Evolutionary conservation across 2,329 filamentous ascomycete species (phyloP), one percentile per base, ranked within the genome.

Genomic region (Fusarium chuoi): DNA sequence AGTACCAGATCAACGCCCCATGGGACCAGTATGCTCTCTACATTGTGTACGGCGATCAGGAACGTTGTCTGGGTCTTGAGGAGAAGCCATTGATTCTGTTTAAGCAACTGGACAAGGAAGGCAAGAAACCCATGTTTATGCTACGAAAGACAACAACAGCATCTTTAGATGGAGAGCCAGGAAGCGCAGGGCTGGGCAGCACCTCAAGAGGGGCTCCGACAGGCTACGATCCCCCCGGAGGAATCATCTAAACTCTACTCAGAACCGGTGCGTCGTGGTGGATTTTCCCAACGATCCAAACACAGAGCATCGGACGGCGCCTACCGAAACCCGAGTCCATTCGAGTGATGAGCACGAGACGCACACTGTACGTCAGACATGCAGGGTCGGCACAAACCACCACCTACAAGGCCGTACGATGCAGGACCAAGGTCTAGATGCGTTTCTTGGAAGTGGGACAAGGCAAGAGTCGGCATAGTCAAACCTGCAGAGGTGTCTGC

Each of bases 101-200:
- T 85, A 99, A 99, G 84, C 95, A 98, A 81, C 86, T 99, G 64
- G 95, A 98, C 81, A 95, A 95, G 82, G 96, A 98, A 85, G 96
- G 96, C 52, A 93, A 97, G 84, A 99, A 98, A 82, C 96, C 96
- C 28, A 98, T 98, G 96, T 99, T 99, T 80, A 99, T 99, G 96
- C 86, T 99, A 64, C 87, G 96, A 65, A 91, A 91, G 82, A 91
- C 88, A 39, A 89, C 88, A 54, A 87, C 86, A 44, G 87, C 87
- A 15, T 84, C 84, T 58, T 83, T 83, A 30, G 88, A 90, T 57
- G 87, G 88, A 49, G 83, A 84, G 3, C 87, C 87, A 15, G 88
- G 88, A 22, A 89, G 88, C 71, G 88, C 87, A 12, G 88, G 88
- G 17, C 80, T 90, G 33, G 84, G 83, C 36, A 82, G 82, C 30